Evolutionary conservation across 2,329 filamentous ascomycete species (phyloP).

Genomic region (Purpureocillium lavendulum): DNA sequence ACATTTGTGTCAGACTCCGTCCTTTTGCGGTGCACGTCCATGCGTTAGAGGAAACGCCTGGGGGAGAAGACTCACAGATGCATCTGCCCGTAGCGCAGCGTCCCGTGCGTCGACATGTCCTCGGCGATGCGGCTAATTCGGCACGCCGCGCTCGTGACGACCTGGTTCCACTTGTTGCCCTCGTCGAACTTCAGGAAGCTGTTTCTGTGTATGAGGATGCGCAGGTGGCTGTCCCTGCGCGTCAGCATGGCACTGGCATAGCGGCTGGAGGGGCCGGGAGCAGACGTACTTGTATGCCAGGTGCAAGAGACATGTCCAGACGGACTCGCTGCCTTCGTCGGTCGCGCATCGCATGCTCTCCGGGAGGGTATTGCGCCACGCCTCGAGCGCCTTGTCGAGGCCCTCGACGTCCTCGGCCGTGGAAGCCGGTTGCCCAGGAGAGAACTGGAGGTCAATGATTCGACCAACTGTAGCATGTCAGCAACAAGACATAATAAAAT

Average conservation of each 20-base stretch:
- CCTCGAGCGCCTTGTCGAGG: constrained; percentile 21
- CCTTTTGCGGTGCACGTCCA: too few relatives aligned
- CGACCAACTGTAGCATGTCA: constrained; percentile 16
- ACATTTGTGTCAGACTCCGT: background rate
- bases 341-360: constrained; percentile 17
- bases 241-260: background rate
- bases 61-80: constrained; percentile 18
- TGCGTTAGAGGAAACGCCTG: too few relatives aligned
- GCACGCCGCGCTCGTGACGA: constrained; percentile 22
- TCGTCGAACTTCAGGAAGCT: constrained; percentile 20
- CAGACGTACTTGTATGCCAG: constrained; percentile 25
- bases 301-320: constrained; percentile 27
- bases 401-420: constrained; percentile 18
- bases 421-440: constrained; percentile 20
- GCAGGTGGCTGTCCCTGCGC: constrained; percentile 18
- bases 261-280: background rate
- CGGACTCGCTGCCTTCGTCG: constrained; percentile 23
- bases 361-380: constrained; percentile 25
- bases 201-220: constrained; percentile 26
- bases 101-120: constrained; percentile 26
- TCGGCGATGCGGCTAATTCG: constrained; percentile 27
- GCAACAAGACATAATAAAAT: background rate
- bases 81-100: constrained; percentile 27
- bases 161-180: constrained; percentile 17
- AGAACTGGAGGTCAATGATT: constrained; percentile 27